A percentile compares a stretch with the other conserved stretches of the same genome.
Conservation (phyloP, 1,139 yeast species). For the Sugiyamaella neomexicana region DNA sequence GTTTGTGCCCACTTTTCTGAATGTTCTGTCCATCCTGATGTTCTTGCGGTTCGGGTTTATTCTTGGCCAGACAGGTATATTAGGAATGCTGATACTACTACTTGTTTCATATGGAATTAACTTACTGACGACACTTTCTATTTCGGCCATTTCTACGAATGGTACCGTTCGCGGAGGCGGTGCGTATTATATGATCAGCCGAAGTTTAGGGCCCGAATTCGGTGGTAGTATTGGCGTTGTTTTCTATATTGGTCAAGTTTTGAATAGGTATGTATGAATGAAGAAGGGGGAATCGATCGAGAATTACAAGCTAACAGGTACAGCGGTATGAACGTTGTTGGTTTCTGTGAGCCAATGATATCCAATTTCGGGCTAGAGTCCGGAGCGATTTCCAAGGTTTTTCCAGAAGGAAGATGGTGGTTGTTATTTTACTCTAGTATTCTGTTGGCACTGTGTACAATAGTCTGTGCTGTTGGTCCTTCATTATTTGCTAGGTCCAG, state of each 20-base stretch:
- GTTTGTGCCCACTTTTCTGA: constrained; percentile 72
- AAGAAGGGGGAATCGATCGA: neutral
- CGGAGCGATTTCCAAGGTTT: constrained; percentile 56
- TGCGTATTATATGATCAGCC: constrained; percentile 77
- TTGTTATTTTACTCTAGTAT: constrained; percentile 63
- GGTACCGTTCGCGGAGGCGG: constrained; percentile 87
- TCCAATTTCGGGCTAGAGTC: constrained; percentile 58
- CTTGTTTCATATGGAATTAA: constrained; percentile 63
- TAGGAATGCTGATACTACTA: constrained; percentile 53
- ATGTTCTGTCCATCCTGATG: constrained; percentile 76
- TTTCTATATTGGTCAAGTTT: constrained; percentile 73
- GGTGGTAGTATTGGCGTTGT: constrained; percentile 85
- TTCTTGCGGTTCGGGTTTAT: constrained; percentile 77
- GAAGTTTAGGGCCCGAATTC: constrained; percentile 79
- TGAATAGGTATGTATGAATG: constrained; percentile 50
- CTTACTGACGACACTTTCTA: constrained; percentile 65
- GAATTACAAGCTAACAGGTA: constrained; percentile 1
- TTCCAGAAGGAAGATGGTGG: constrained; percentile 61
- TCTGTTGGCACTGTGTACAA: constrained; percentile 69
- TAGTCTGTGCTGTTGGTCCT: constrained; percentile 70
- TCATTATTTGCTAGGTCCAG: constrained; percentile 83
- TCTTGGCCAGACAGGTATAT: constrained; percentile 73
- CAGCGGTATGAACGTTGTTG: constrained; percentile 70
- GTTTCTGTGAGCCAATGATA: constrained; percentile 71
- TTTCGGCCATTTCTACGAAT: constrained; percentile 79